Percentiles rank a stretch among this genome's conserved stretches.
Conservation (phyloP, 2,329 filamentous ascomycete genomes). For the Thielaviopsis cerberus region DNA sequence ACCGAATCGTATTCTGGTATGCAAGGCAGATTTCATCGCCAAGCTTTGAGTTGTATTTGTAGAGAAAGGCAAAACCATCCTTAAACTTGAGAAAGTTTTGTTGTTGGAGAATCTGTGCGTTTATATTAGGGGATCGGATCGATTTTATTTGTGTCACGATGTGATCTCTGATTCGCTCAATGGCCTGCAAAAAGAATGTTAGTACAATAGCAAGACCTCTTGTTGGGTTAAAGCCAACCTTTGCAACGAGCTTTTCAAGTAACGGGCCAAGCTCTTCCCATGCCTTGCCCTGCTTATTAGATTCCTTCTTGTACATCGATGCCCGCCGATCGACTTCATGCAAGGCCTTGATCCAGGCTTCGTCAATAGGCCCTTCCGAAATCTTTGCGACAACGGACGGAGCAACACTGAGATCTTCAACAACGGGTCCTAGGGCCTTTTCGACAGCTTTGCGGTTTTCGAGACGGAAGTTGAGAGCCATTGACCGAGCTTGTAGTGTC, state of each 20-base stretch:
- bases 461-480: conserved; percentile 62
- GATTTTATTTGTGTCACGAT: conserved; percentile 89
- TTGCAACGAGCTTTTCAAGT: conserved; percentile 64
- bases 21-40: conserved; percentile 81
- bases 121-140: conserved; percentile 83
- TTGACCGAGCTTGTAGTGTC: conserved; percentile 70
- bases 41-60: conserved; percentile 62
- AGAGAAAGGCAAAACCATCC: conserved; percentile 71
- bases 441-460: conserved; percentile 83
- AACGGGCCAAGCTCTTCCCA: conserved; percentile 70
- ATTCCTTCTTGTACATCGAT: conserved; percentile 49
- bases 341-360: conserved; percentile 67
- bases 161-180: conserved; percentile 86
- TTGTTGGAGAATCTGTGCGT: conserved; percentile 91
- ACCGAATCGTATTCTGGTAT: conserved; percentile 96
- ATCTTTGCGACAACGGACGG: conserved; percentile 72
- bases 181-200: conserved; percentile 37
- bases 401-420: conserved; percentile 81
- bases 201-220: not conserved
- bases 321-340: conserved; percentile 68
- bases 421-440: conserved; percentile 66
- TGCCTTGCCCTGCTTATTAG: conserved; percentile 51
- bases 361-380: conserved; percentile 73
- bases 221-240: conserved; percentile 29
- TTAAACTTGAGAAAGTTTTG: conserved; percentile 78